Conservation (phyloP, 2,329 filamentous ascomycete species). For the Xylaria hypoxylon region DNA sequence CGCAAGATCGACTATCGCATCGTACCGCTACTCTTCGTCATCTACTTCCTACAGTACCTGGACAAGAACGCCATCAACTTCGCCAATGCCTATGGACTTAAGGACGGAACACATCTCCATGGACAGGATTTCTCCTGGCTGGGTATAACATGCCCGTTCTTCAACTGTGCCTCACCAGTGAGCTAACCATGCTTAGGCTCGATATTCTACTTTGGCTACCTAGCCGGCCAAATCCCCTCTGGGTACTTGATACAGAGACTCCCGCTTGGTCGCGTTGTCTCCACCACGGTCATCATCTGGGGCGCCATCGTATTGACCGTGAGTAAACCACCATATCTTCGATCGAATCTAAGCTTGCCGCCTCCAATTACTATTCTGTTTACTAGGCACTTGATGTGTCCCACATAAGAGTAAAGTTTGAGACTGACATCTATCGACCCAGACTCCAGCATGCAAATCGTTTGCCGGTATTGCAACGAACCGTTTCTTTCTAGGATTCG, state of each 20-base stretch:
- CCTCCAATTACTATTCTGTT: neutral
- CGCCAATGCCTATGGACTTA: constrained; percentile 61
- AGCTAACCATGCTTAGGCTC: constrained; percentile 50
- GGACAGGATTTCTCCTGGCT: constrained; percentile 66
- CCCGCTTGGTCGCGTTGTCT: constrained; percentile 62
- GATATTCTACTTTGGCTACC: constrained; percentile 64
- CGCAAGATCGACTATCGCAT: constrained; percentile 51
- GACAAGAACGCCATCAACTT: constrained; percentile 62
- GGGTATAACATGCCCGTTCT: constrained; percentile 47
- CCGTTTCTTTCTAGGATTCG: constrained; percentile 66
- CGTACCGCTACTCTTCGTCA: constrained; percentile 49
- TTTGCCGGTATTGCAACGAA: constrained; percentile 67
- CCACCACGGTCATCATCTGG: constrained; percentile 59
- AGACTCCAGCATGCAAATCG: constrained; percentile 63
- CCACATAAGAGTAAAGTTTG: no score
- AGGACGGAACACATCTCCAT: constrained; percentile 59
- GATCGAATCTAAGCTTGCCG: neutral
- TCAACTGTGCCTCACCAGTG: constrained; percentile 48
- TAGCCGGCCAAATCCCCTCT: constrained; percentile 59
- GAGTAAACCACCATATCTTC: constrained; percentile 11
- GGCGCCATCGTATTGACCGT: constrained; percentile 59
- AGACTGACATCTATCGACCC: constrained; percentile 18
- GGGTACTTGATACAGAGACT: constrained; percentile 60
- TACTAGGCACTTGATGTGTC: no score
- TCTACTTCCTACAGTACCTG: constrained; percentile 52